Conservation (phyloP, 495 filamentous ascomycete species). For the Tuber melanosporum region DNA sequence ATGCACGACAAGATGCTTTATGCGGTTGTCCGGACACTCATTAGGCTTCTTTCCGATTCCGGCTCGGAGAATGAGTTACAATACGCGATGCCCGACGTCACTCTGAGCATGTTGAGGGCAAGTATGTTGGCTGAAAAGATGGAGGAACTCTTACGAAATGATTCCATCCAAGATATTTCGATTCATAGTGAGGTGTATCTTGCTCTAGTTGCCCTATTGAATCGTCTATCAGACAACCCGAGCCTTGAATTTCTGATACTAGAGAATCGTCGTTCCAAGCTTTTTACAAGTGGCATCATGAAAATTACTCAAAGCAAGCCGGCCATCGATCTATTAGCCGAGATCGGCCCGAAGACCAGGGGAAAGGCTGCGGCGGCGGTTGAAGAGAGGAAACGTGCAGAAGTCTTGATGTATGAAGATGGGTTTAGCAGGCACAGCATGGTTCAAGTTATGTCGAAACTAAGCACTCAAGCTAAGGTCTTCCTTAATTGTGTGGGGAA, state of each 20-base stretch:
- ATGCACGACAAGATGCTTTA: conserved; percentile 25
- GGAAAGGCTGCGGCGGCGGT: conserved; percentile 26
- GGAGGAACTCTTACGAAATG: conserved; percentile 29
- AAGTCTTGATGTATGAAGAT: conserved; percentile 25
- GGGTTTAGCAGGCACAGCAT: conserved; percentile 23
- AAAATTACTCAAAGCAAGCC: conserved; percentile 21
- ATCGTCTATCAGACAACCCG: conserved; percentile 18
- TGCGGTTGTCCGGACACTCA: conserved; percentile 22
- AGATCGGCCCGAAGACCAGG: conserved; percentile 22
- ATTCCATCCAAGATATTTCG: conserved; percentile 30
- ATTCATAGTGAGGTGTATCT: conserved; percentile 29
- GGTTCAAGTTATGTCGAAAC: conserved; percentile 19
- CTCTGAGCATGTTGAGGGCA: conserved; percentile 19
- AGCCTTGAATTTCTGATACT: conserved; percentile 19
- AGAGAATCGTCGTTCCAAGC: conserved; percentile 20
- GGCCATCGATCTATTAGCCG: conserved; percentile 4
- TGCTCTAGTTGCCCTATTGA: conserved; percentile 16
- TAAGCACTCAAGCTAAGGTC: conserved; percentile 27
- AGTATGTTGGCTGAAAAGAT: conserved; percentile 28
- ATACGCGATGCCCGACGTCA: conserved; percentile 14
- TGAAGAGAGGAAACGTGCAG: conserved; percentile 24
- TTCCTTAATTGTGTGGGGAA: conserved; percentile 28
- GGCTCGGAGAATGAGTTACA: conserved; percentile 6
- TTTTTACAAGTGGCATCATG: conserved; percentile 20
- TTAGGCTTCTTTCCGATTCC: conserved; percentile 11